Conservation (phyloP, 129 eudicot species). For the Rutidosis leptorrhynchoides region DNA sequence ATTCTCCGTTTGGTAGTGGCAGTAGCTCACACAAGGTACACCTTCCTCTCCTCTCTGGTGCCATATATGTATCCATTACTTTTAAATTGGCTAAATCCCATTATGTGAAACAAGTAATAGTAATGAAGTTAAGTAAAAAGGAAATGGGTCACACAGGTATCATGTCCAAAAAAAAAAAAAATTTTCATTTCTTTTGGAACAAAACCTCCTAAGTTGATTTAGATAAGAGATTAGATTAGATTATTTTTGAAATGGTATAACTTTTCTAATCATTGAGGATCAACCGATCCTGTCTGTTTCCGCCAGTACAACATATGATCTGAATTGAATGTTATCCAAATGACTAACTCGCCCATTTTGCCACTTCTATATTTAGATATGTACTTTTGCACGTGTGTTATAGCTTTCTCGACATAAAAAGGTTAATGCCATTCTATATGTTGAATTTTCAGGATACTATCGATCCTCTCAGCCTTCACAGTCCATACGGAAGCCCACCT, state of each 20-base stretch:
- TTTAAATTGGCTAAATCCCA: not conserved
- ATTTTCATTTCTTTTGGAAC: not conserved
- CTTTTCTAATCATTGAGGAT: not conserved
- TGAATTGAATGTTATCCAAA: not conserved
- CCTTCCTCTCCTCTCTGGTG: constrained; percentile 10
- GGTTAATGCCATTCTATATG: constrained; percentile 15
- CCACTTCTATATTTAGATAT: not conserved
- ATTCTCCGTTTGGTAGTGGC: constrained; percentile 77
- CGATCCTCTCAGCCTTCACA: constrained; percentile 69
- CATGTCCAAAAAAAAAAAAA: not conserved
- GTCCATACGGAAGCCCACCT: constrained; percentile 55
- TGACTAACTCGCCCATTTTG: not conserved
- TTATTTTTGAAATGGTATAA: not conserved
- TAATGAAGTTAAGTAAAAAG: not conserved
- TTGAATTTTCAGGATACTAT: constrained; percentile 60
- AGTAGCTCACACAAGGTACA: constrained; percentile 79
- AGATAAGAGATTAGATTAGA: not conserved
- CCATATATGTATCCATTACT: not conserved
- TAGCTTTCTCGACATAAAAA: constrained; percentile 12
- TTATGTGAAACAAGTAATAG: not conserved
- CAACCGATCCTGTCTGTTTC: not conserved
- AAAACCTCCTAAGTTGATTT: not conserved
- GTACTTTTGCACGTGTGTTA: not conserved
- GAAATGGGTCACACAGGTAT: not conserved
- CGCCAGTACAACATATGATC: not conserved